Base-by-base conservation (phyloP, 140 eudicot species). In the Bidens hawaiensis region DNA sequence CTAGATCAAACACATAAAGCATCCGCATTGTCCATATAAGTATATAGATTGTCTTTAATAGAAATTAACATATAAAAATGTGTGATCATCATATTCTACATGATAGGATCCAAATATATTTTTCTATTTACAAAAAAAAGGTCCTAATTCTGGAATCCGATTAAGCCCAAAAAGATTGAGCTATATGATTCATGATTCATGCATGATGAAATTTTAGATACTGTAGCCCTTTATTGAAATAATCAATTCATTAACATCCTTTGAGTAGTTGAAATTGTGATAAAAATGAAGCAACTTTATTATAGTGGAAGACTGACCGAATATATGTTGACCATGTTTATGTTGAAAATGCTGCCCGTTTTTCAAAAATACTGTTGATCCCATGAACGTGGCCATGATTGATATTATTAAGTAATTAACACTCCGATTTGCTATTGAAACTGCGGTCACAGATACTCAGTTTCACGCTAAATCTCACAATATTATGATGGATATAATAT, bases 281-380 rank as follows among this genome's bases (percentile, higher is more conserved):
- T 6, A 71, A 41, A 52, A 27, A 40, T 10, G 12, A 49, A 49
- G 55, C n/a, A 52, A 45, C 77, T 72, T 72, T 72, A 73, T 64
- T 57, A n/a, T 73, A 65, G 72, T 73, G 78, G 78, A 56, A 65
- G 72, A 64, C 72, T 34, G 72, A 64, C 72, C 46, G 67, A 55
- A 63, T 65, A 65, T 67, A 43, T 62, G 47, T 73, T 64, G 78
- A 56, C 72, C 45, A 73, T 64, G 58, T 55, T 64, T 71, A 52
- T 45, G 71, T 71, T 71, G 76, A 71, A 71, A 42, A n/a, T 42
- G 42, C 55, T 63, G 36, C n/a, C 15, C 65, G 52, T 41, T 11
- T 51, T 40, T 55, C 65, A 3, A 49, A 56, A 19, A 19, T 64
- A 64, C 23, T 18, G 9, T 48, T 45, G 30, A 65, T 31, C 67